Evolutionary conservation across 2,329 filamentous ascomycete genomes (phyloP).

Genomic region (Huntiella savannae): DNA sequence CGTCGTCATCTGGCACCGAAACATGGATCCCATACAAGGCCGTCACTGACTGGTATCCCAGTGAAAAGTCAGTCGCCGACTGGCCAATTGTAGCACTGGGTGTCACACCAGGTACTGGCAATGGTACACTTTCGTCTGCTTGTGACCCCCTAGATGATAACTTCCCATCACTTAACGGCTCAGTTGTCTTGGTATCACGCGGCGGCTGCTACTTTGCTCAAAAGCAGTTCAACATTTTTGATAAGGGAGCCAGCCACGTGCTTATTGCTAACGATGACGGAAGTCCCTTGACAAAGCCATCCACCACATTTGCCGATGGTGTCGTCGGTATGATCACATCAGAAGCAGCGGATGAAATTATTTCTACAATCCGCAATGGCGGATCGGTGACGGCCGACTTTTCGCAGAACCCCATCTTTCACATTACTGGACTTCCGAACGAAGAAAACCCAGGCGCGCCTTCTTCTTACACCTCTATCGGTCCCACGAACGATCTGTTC

Average conservation of each 20-base stretch:
- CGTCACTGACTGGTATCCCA: background rate
- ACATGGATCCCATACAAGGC: background rate
- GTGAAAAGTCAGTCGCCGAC: background rate
- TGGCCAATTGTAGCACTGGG: background rate
- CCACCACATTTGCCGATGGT: slow-evolving; percentile 9
- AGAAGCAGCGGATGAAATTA: slow-evolving; percentile 20
- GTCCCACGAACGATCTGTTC: slow-evolving; percentile 29
- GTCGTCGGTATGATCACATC: slow-evolving; percentile 23
- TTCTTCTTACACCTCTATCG: slow-evolving; percentile 30
- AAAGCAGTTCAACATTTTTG: slow-evolving; percentile 33
- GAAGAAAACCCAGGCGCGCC: slow-evolving; percentile 21
- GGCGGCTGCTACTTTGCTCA: slow-evolving; percentile 35
- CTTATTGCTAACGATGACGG: slow-evolving; percentile 38
- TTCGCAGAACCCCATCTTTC: slow-evolving; percentile 11
- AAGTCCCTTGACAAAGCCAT: slow-evolving; percentile 6
- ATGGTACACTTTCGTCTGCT: background rate
- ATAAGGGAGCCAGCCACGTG: slow-evolving; percentile 38
- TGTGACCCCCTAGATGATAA: background rate
- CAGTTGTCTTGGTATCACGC: slow-evolving; percentile 40
- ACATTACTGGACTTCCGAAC: slow-evolving; percentile 13
- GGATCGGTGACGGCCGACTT: slow-evolving; percentile 24
- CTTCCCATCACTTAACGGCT: slow-evolving; percentile 22
- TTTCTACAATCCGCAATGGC: slow-evolving; percentile 15
- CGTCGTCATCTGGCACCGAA: no score
- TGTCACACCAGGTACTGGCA: background rate